phyloP scores from a whole-genome alignment of 176 grass and related monocot genomes.

The Calamus simplicifolius region DNA sequence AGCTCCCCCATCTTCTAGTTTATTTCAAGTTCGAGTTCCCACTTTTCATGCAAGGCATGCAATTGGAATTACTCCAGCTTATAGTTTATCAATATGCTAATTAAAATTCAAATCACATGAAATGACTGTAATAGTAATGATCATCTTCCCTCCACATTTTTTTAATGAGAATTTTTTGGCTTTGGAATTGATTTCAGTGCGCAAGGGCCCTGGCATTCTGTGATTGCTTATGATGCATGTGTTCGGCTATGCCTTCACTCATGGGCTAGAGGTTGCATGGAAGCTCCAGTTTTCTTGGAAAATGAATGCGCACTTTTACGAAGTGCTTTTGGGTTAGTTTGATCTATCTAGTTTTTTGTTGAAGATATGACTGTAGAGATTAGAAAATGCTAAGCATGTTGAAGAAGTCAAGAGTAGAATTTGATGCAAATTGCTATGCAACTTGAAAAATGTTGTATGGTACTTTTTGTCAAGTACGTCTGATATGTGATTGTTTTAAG shows the following conservation, averaged over 20 bases:
- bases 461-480: too few relatives aligned
- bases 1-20: conserved; percentile 53
- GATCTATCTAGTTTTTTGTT: too few relatives aligned
- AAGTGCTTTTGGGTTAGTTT: conserved; percentile 76
- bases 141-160: conserved; percentile 7
- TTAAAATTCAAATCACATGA: too few relatives aligned
- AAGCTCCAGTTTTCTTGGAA: conserved; percentile 92
- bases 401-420: too few relatives aligned
- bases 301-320: conserved; percentile 85
- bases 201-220: conserved; percentile 96
- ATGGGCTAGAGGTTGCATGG: conserved; percentile 95
- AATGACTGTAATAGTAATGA: too few relatives aligned
- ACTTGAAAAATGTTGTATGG: too few relatives aligned
- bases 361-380: too few relatives aligned
- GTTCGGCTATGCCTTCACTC: conserved; percentile 92
- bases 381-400: too few relatives aligned
- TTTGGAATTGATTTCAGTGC: conserved; percentile 45
- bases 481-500: too few relatives aligned
- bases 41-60: conserved; percentile 84
- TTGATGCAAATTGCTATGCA: too few relatives aligned
- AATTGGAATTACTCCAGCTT: conserved; percentile 6
- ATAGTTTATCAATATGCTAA: too few relatives aligned
- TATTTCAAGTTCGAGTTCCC: conserved; percentile 61
- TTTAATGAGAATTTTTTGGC: conserved; percentile 17
- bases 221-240: conserved; percentile 97